Conservation (phyloP, 1,139 yeast genomes). For the Geotrichum restrictum region DNA sequence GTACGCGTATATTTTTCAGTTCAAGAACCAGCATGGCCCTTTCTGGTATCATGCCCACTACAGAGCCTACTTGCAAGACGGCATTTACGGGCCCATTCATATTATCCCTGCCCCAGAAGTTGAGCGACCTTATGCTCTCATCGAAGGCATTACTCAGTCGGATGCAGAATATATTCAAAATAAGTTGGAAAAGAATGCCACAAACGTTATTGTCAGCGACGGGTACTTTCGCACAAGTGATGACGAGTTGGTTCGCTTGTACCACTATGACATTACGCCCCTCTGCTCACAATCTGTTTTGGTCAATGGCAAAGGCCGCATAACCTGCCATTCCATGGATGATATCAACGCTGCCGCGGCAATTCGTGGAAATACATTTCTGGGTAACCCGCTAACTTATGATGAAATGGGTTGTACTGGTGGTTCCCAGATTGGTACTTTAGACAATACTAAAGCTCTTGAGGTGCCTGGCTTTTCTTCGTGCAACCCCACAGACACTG, state of each 20-base stretch:
- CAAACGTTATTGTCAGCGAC: slow-evolving; percentile 35
- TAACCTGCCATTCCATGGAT: slow-evolving; percentile 32
- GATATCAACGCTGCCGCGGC: slow-evolving; percentile 22
- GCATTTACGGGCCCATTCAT: slow-evolving; percentile 34
- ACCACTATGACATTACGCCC: slow-evolving; percentile 41
- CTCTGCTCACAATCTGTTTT: slow-evolving; percentile 39
- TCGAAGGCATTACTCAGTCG: slow-evolving; percentile 36
- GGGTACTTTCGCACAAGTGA: slow-evolving; percentile 16
- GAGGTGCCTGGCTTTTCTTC: slow-evolving; percentile 37
- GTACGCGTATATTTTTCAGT: slow-evolving; percentile 35
- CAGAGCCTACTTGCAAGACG: slow-evolving; percentile 42
- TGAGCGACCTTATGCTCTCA: slow-evolving; percentile 16
- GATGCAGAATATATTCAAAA: slow-evolving; percentile 26
- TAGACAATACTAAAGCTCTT: slow-evolving; percentile 20
- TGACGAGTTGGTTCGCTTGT: slow-evolving; percentile 29
- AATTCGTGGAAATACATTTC: slow-evolving; percentile 3
- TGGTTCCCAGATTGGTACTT: slow-evolving; percentile 17
- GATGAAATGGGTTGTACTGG: slow-evolving; percentile 23
- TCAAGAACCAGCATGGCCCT: slow-evolving; percentile 38
- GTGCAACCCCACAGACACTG: slow-evolving; percentile 29
- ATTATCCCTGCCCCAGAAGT: slow-evolving; percentile 10
- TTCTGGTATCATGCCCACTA: slow-evolving; percentile 44
- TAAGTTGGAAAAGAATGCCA: slow-evolving; percentile 34
- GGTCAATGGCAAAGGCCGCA: slow-evolving; percentile 41
- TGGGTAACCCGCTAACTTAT: slow-evolving; percentile 3